Base-by-base conservation (phyloP, 2,329 filamentous ascomycete species). In the Phialophora chinensis region DNA sequence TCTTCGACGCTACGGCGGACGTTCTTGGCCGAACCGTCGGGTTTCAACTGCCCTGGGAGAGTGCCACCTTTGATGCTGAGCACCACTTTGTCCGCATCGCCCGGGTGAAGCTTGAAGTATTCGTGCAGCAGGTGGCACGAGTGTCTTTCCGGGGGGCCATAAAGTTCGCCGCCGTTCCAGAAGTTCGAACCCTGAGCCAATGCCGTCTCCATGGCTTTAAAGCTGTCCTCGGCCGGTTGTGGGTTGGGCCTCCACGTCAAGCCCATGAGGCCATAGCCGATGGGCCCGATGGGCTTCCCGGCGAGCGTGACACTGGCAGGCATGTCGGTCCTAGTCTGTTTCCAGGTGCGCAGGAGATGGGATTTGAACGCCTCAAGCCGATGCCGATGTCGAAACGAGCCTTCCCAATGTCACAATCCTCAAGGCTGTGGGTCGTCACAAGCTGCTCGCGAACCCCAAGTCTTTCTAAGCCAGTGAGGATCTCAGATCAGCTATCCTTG, bases 141-240 rank as follows among this genome's bases (percentile, higher is more conserved):
- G 78, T 90, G 88, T 72, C 82, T 82, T 23, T 85, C 80, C 0
- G 84, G 74, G 0, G 76, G 82, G 0, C 88, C 88, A 77, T 91
- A 91, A 73, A 90, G 84, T 73, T 90, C 87, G 68, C 83, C 88
- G 44, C 81, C 87, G 72, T 89, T 90, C 87, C 87, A 90, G 72
- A 83, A 79, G 66, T 82, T 81, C 60, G 80, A 78, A 35, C 82
- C 81, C 1, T 77, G 72, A 27, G 78, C 76, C 27, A 88, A 74
- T 5, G 87, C 79, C 20, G 84, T 81, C 70, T 84, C 84, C 77
- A 90, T 80, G 11, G 85, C 83, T 52, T 82, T 82, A 68, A 88
- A 82, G 62, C 73, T 75, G 52, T 74, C 72, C 23, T 74, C 73
- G 6, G 73, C 66, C 2, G 74, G 55, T n/a, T 77, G 76, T 17